Percentiles rank a stretch among this genome's conserved stretches.
phyloP scores from a whole-genome alignment of 2,329 filamentous ascomycete species.

The Fusarium denticulatum region DNA sequence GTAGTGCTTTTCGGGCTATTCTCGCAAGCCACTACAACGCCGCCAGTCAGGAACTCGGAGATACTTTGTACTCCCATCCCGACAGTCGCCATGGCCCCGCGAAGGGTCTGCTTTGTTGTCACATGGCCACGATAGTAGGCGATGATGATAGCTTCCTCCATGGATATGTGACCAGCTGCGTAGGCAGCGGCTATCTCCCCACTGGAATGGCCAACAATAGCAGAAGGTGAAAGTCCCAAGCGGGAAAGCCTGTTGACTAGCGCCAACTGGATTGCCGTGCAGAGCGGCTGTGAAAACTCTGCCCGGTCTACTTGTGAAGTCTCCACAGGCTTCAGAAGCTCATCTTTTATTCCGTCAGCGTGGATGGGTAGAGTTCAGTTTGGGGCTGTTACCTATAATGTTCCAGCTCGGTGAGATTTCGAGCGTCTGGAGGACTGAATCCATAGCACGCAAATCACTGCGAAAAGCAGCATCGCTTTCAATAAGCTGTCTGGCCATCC shows the following conservation, averaged over 20 bases:
- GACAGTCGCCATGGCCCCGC: constrained; percentile 8
- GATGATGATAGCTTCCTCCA: background rate
- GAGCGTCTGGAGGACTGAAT: constrained; percentile 9
- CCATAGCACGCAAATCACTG: constrained; percentile 1
- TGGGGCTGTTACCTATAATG: constrained; percentile 9
- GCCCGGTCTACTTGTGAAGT: background rate
- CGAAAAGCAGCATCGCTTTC: constrained; percentile 1
- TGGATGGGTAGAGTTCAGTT: too few species aligned
- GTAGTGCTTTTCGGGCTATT: constrained; percentile 11
- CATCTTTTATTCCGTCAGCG: background rate
- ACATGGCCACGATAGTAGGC: constrained; percentile 13
- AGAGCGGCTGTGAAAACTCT: constrained; percentile 15
- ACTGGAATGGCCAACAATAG: constrained; percentile 19
- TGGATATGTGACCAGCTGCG: constrained; percentile 1
- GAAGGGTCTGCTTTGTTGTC: background rate
- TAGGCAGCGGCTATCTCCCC: constrained; percentile 23
- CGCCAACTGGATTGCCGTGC: constrained; percentile 4
- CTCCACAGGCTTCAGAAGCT: background rate
- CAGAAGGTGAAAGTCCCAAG: background rate
- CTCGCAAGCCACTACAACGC: constrained; percentile 12
- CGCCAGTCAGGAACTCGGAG: background rate
- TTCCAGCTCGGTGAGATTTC: constrained; percentile 12
- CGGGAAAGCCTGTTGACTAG: background rate
- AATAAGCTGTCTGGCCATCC: constrained; percentile 43
- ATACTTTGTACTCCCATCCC: background rate